Conservation (phyloP, 495 filamentous ascomycete genomes). For the Penicillium egyptiacum region DNA sequence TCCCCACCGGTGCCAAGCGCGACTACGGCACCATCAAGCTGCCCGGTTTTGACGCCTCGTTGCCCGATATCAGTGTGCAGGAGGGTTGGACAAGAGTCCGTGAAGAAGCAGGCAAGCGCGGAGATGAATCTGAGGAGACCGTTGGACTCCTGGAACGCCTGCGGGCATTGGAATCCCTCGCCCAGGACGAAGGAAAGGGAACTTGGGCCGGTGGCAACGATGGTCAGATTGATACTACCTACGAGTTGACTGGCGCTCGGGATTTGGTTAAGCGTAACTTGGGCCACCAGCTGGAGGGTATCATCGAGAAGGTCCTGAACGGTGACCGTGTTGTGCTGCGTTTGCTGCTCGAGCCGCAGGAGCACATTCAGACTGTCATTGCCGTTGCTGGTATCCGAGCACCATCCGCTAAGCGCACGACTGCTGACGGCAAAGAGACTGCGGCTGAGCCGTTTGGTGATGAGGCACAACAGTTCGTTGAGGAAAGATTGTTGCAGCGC, state of each 20-base stretch:
- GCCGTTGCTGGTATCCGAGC: slow-evolving; percentile 88
- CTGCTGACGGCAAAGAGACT: slow-evolving; percentile 75
- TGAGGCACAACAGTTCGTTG: slow-evolving; percentile 82
- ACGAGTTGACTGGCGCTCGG: slow-evolving; percentile 73
- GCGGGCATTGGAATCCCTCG: slow-evolving; percentile 73
- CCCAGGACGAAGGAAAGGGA: slow-evolving; percentile 73
- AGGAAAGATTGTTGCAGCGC: slow-evolving; percentile 79
- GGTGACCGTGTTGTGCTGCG: slow-evolving; percentile 89
- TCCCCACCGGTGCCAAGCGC: slow-evolving; percentile 74
- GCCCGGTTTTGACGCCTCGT: slow-evolving; percentile 63
- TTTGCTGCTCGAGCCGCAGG: slow-evolving; percentile 68
- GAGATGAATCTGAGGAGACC: slow-evolving; percentile 77
- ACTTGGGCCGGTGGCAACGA: slow-evolving; percentile 62
- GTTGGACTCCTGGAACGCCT: slow-evolving; percentile 70
- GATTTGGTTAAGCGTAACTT: slow-evolving; percentile 73
- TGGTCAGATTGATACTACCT: slow-evolving; percentile 69
- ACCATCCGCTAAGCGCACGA: slow-evolving; percentile 79
- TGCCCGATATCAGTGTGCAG: slow-evolving; percentile 77
- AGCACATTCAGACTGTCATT: slow-evolving; percentile 81
- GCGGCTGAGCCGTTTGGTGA: slow-evolving; percentile 85
- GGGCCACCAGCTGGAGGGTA: slow-evolving; percentile 71
- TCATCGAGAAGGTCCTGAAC: slow-evolving; percentile 84
- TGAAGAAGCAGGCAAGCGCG: slow-evolving; percentile 82
- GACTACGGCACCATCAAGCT: slow-evolving; percentile 83
- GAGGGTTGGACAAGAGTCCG: slow-evolving; percentile 89